phyloP scores from a whole-genome alignment of 2,329 filamentous ascomycete species.

The Pseudovirgaria hyperparasitica region DNA sequence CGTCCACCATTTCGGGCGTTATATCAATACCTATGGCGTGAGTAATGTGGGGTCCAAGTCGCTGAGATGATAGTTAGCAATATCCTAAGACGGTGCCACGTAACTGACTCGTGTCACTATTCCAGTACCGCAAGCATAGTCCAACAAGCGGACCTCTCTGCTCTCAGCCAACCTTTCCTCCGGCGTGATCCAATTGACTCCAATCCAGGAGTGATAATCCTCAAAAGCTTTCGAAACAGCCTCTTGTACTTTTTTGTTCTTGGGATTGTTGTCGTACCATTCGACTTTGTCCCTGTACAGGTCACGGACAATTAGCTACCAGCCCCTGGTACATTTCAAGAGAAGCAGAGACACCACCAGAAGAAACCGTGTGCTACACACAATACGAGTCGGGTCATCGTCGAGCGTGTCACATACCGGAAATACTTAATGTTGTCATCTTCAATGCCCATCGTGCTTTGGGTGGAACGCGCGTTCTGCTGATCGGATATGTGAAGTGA shows the following conservation, averaged over 20 bases:
- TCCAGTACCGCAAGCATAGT: constrained; percentile 67
- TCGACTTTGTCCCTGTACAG: constrained; percentile 37
- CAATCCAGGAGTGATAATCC: constrained; percentile 46
- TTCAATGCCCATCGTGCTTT: constrained; percentile 9
- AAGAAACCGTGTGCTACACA: too few relatives aligned
- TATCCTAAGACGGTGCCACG: constrained; percentile 1
- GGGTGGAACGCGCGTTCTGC: too few relatives aligned
- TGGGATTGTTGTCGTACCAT: constrained; percentile 41
- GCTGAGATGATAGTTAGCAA: constrained; percentile 22
- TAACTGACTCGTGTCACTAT: constrained; percentile 47
- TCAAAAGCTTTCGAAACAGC: constrained; percentile 44
- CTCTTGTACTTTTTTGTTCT: constrained; percentile 39
- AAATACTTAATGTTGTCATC: constrained; percentile 24
- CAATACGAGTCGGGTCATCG: too few relatives aligned
- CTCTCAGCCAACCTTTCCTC: constrained; percentile 17
- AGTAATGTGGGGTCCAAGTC: constrained; percentile 48
- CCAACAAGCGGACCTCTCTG: constrained; percentile 42
- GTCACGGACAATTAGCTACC: too few relatives aligned
- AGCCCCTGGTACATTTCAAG: too few relatives aligned
- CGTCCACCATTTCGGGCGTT: constrained; percentile 55
- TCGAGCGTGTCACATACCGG: constrained; percentile 12
- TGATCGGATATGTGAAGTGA: too few relatives aligned
- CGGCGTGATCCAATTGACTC: constrained; percentile 40
- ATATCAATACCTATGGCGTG: constrained; percentile 57
- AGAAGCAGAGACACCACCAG: too few relatives aligned